Conservation (phyloP, 306 rosid species). For the Carpinus fangiana region DNA sequence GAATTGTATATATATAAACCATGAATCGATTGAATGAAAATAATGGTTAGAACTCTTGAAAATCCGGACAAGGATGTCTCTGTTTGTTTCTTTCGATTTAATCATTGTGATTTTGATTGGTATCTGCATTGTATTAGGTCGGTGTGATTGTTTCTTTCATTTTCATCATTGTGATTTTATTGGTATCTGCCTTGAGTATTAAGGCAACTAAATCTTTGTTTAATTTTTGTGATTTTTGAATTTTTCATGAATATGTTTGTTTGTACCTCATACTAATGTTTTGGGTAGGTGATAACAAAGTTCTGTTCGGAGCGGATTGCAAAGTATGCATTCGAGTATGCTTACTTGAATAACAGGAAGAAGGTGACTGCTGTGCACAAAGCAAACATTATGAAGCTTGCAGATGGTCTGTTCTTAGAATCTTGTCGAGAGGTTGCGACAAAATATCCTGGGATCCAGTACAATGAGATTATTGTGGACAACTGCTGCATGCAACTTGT, state of each 20-base stretch:
- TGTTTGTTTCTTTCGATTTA: too few species aligned
- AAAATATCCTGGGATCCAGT: constrained; percentile 60
- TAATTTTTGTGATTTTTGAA: too few species aligned
- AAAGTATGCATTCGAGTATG: constrained; percentile 83
- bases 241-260: not conserved
- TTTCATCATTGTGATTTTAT: too few species aligned
- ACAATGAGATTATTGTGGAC: constrained; percentile 82
- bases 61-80: too few species aligned
- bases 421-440: constrained; percentile 85
- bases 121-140: too few species aligned
- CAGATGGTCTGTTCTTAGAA: constrained; percentile 84
- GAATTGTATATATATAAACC: too few species aligned
- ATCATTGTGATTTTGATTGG: too few species aligned
- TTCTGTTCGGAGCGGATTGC: constrained; percentile 90
- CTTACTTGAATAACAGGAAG: constrained; percentile 88
- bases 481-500: constrained; percentile 97
- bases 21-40: too few species aligned
- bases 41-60: too few species aligned
- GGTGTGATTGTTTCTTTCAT: too few species aligned
- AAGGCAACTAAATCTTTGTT: too few species aligned
- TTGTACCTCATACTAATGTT: constrained; percentile 45
- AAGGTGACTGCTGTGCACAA: constrained; percentile 97
- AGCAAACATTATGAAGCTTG: constrained; percentile 94
- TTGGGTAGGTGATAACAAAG: constrained; percentile 84
- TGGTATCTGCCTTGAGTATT: too few species aligned